Base-by-base conservation (phyloP, 1,284 basidiomycete genomes). In the Ustilago hordei region DNA sequence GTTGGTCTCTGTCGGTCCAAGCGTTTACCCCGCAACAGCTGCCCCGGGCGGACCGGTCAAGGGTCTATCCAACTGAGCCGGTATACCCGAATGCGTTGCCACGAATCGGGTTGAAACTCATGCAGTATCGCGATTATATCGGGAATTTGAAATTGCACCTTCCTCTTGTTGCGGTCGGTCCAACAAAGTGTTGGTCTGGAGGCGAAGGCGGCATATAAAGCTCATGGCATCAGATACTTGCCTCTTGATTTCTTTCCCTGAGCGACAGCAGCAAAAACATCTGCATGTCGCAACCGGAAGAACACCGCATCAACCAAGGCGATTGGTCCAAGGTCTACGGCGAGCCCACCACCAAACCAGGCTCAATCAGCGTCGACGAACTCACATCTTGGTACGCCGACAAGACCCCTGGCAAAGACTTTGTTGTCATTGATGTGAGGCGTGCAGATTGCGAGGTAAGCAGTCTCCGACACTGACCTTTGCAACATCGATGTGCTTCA, bases 381-480 rank as follows among this genome's bases (percentile, higher is more conserved):
- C 68, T 76, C 45, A 69, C 64, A 17, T 56, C 53, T 19, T 76
- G 74, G 74, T 71, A 59, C 23, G 13, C 39, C 34, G 45, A 63
- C 54, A 69, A 75, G 56, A 62, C 62, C 4, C 63, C 71, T 1
- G 79, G 76, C 17, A 66, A 57, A 38, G 73, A 79, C 60, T 82
- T 77, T 61, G 58, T 80, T 39, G 71, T 82, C 23, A 60, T 82
- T 36, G 81, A 82, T 54, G 81, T 82, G 31, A 50, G 81, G 19
- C 63, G 81, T 32, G 70, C 79, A 4, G 81, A 82, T 38, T 81
- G 79, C 60, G 71, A 77, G 11, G 81, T 82, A 36, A 62, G 68
- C 74, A 17, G 13, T 13, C 17, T 52, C 19, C 9, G 23, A 28
- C 23, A 28, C 17, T 11, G 12, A 19, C 13, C 48, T 19, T 17